phyloP scores from a whole-genome alignment of 2,329 filamentous ascomycete genomes.

The Claviceps humidiphila region DNA sequence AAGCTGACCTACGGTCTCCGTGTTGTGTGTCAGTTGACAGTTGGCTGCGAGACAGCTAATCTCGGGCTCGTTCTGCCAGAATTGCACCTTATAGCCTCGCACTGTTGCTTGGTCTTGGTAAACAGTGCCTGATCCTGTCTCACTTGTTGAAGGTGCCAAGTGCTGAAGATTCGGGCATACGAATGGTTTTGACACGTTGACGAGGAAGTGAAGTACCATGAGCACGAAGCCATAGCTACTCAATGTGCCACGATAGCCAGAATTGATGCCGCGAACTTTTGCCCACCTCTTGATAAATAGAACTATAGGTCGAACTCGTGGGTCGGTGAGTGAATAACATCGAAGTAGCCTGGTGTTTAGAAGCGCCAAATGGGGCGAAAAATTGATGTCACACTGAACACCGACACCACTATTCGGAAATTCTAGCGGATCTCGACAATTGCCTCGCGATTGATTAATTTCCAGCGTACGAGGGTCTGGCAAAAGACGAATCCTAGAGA shows the following conservation, averaged over 20 bases:
- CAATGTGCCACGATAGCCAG: conserved; percentile 71
- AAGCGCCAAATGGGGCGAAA: conserved; percentile 68
- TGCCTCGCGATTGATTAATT: conserved; percentile 38
- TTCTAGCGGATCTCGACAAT: conserved; percentile 50
- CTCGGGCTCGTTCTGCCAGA: conserved; percentile 62
- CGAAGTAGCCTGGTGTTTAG: conserved; percentile 74
- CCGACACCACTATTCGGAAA: conserved; percentile 65
- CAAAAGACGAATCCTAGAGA: conserved; percentile 31
- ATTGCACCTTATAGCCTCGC: conserved; percentile 58
- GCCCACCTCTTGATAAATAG: conserved; percentile 88
- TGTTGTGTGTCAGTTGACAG: conserved; percentile 53
- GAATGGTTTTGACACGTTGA: conserved; percentile 68
- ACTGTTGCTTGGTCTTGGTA: conserved; percentile 24
- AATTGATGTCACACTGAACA: conserved; percentile 89
- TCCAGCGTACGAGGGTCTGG: conserved; percentile 36
- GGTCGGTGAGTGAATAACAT: conserved; percentile 70
- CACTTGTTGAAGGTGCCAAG: conserved; percentile 30
- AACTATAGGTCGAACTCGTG: conserved; percentile 63
- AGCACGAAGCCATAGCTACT: conserved; percentile 85
- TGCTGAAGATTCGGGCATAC: conserved; percentile 74
- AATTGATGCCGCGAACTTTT: conserved; percentile 74
- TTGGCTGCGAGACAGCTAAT: conserved; percentile 47
- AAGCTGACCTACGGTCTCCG: conserved; percentile 54
- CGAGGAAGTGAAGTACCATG: conserved; percentile 83
- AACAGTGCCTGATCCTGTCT: conserved; percentile 13